phyloP scores from a whole-genome alignment of 2,329 filamentous ascomycete species.

The Ascosphaera apis region DNA sequence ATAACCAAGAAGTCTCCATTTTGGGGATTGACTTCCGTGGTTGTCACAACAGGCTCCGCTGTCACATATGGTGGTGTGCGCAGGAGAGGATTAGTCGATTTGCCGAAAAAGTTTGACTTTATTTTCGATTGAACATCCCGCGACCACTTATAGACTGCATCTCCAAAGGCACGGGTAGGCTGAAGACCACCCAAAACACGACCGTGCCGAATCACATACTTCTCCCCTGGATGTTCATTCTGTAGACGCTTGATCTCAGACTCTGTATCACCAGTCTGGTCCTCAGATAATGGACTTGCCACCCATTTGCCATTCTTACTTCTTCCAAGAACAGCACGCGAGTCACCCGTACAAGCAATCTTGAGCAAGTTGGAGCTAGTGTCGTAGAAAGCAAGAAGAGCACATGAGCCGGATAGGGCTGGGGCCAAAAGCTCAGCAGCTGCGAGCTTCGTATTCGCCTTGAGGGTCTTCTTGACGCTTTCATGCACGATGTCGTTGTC shows the following conservation, averaged over 20 bases:
- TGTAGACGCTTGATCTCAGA: conserved; percentile 66
- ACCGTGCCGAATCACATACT: conserved; percentile 67
- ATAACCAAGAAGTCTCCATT: conserved; percentile 90
- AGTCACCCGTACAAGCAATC: conserved; percentile 92
- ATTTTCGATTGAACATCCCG: conserved; percentile 63
- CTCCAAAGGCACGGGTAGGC: conserved; percentile 82
- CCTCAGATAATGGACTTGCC: conserved; percentile 68
- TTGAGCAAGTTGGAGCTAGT: conserved; percentile 63
- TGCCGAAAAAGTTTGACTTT: conserved; percentile 68
- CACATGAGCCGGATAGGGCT: conserved; percentile 89
- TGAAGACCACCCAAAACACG: conserved; percentile 81
- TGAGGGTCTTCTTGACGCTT: conserved; percentile 75
- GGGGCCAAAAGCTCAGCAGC: conserved; percentile 82
- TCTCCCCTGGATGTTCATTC: conserved; percentile 70
- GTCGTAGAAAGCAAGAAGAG: conserved; percentile 90
- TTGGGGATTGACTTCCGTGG: conserved; percentile 70
- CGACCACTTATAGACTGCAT: conserved; percentile 93
- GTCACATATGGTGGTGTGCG: conserved; percentile 94
- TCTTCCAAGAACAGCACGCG: conserved; percentile 76
- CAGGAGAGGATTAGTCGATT: conserved; percentile 50
- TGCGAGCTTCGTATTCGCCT: conserved; percentile 68
- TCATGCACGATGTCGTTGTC: conserved; percentile 90
- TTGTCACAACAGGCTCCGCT: conserved; percentile 83
- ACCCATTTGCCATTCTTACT: conserved; percentile 69
- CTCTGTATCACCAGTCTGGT: conserved; percentile 79